These are phyloP conservation scores for Elaeis oleifera DNA, from an alignment of 202 grass and related monocot species.

Conservation along the genomic window DNA sequence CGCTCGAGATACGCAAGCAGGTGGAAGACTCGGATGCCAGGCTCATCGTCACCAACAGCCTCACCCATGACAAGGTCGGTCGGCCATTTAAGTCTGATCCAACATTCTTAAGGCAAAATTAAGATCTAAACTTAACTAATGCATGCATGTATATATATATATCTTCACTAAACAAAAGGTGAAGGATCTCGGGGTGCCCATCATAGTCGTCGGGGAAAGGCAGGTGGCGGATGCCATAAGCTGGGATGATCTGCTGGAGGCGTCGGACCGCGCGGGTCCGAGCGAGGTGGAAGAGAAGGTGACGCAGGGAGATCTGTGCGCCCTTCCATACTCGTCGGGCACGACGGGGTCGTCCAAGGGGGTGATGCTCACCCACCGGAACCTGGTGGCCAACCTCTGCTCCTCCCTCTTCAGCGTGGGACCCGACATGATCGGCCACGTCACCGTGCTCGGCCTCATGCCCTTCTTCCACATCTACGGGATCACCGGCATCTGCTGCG, in stretches of 20 bases:
- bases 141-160: too few species aligned
- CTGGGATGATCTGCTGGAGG: slow-evolving; percentile 63
- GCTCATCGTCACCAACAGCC: slow-evolving; percentile 52
- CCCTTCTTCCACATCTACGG: slow-evolving; percentile 98
- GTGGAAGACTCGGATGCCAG: slow-evolving; percentile 73
- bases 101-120: too few species aligned
- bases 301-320: slow-evolving; percentile 59
- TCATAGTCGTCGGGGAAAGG: slow-evolving; percentile 29
- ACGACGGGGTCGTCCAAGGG: slow-evolving; percentile 75
- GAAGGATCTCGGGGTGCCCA: slow-evolving; percentile 46
- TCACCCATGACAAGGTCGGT: slow-evolving; percentile 48
- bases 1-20: slow-evolving; percentile 73
- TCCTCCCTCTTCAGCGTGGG: slow-evolving; percentile 62
- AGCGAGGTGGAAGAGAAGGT: slow-evolving; percentile 13
- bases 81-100: too few species aligned
- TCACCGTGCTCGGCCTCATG: slow-evolving; percentile 60
- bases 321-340: slow-evolving; percentile 71
- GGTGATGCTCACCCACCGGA: slow-evolving; percentile 85
- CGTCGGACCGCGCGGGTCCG: slow-evolving; percentile 48
- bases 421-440: slow-evolving; percentile 27
- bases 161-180: slow-evolving; percentile 21
- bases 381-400: slow-evolving; percentile 80
- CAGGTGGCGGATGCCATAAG: slow-evolving; percentile 24
- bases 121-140: too few species aligned
- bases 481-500: slow-evolving; percentile 81